Percentiles rank a stretch among this genome's conserved stretches.
These are phyloP conservation scores for Phyllosticta citriasiana DNA, from an alignment of 2,329 filamentous ascomycete genomes.

Conservation along the genomic window DNA sequence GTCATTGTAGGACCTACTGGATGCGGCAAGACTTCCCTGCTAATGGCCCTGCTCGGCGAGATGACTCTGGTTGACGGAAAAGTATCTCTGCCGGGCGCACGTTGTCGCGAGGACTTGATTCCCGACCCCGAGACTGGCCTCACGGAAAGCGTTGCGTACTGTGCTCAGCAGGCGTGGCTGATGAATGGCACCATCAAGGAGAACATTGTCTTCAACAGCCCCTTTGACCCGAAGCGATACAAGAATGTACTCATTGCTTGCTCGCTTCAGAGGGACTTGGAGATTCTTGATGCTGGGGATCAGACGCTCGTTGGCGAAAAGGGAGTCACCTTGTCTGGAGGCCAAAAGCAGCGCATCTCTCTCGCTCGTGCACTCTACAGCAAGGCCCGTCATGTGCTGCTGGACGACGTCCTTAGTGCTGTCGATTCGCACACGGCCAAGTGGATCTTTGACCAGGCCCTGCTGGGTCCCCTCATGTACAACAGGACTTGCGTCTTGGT, in stretches of 20 bases:
- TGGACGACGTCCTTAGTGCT: constrained; percentile 92
- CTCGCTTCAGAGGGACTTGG: constrained; percentile 78
- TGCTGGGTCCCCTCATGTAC: constrained; percentile 80
- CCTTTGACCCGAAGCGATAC: constrained; percentile 73
- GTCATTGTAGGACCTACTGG: constrained; percentile 89
- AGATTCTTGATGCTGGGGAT: constrained; percentile 87
- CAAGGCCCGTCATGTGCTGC: constrained; percentile 76
- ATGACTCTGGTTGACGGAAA: constrained; percentile 79
- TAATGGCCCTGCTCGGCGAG: constrained; percentile 93
- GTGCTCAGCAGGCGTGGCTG: constrained; percentile 93
- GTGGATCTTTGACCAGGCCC: constrained; percentile 93
- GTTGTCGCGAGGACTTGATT: constrained; percentile 74
- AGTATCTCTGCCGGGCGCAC: constrained; percentile 76
- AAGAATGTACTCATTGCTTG: constrained; percentile 82
- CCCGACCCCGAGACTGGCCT: constrained; percentile 75
- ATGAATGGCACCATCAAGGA: constrained; percentile 93
- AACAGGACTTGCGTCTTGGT: constrained; percentile 88
- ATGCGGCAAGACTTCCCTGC: constrained; percentile 86
- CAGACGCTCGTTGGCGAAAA: constrained; percentile 94
- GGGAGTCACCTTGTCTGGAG: constrained; percentile 90
- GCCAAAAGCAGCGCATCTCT: constrained; percentile 95
- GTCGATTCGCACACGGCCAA: constrained; percentile 97
- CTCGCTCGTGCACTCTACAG: constrained; percentile 96
- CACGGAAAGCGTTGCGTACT: constrained; percentile 89
- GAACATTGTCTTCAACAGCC: constrained; percentile 84